Evolutionary conservation across 2,329 filamentous ascomycete genomes (phyloP), one percentile per base, ranked within the genome.

Genomic region (Hypoxylon sp.): DNA sequence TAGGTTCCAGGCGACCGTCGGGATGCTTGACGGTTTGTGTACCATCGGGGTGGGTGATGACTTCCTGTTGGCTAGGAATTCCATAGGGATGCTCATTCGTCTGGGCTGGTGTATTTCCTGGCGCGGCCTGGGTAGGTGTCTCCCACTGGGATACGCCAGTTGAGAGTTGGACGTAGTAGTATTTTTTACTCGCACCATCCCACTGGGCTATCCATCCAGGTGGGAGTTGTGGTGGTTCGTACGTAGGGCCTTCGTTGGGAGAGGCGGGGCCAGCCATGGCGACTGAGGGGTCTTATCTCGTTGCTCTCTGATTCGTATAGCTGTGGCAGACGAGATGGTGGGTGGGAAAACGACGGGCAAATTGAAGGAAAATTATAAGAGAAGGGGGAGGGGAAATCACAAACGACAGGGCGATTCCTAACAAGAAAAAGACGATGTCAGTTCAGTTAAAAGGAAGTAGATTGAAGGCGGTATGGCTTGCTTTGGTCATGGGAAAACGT

Each of bases 121-220:
- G 87, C 6, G 85, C 88, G 51, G 88, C 83, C 61, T 87, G 81
- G 13, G 87, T 91, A 30, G 89, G 89, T 30, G 85, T 83, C n/a
- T 91, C 89, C 89, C 90, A 92, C 77, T 91, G 89, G 66, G 89
- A 91, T 37, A 86, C 82, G 49, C 89, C 89, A 6, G 89, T 91
- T 55, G 87, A 88, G 56, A 92, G 85, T 76, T 91, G 89, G 52
- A 92, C 89, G 75, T 87, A 90, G 76, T 90, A 90, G 75, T 90
- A 90, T 75, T 89, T 89, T 75, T 81, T 85, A 75, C 82, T 87
- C 59, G 81, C 74, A 65, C 83, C 85, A 73, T 90, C 88, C 88
- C 88, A 90, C 78, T 90, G 88, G 61, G 87, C 87, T 72, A 89
- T 90, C 88, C 88, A 90, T 72, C 88, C 88, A 11, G 85, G 78